Evolutionary conservation across 129 eudicot genomes (phyloP).

Genomic region (Lactuca saligna): DNA sequence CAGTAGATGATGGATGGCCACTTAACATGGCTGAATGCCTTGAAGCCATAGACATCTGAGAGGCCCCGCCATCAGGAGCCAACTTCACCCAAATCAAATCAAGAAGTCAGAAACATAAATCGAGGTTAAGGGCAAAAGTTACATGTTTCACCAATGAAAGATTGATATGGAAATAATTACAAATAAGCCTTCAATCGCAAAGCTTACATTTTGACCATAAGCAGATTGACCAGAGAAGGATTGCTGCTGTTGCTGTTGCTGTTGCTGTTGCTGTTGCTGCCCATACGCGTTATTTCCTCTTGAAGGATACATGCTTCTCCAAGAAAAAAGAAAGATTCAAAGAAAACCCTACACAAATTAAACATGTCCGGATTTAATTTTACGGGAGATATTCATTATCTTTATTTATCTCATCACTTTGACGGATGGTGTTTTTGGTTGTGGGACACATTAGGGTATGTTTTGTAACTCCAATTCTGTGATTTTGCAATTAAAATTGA

Average conservation of each 20-base stretch:
- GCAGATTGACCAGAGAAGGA: conserved; percentile 72
- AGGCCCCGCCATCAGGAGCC: conserved; percentile 52
- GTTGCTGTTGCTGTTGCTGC: conserved; percentile 45
- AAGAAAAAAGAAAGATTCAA: neutral
- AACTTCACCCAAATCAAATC: conserved; percentile 38
- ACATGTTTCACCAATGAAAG: conserved; percentile 9
- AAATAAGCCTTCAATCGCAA: neutral
- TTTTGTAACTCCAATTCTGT: conserved; percentile 4
- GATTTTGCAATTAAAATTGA: conserved; percentile 4
- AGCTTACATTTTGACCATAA: conserved; percentile 63
- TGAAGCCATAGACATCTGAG: conserved; percentile 54
- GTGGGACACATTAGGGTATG: neutral
- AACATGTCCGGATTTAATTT: conserved; percentile 6
- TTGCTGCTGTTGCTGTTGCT: conserved; percentile 35
- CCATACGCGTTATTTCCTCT: conserved; percentile 70
- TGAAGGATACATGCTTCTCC: conserved; percentile 61
- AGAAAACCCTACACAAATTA: conserved; percentile 1
- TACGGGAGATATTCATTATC: neutral
- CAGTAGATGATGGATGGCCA: conserved; percentile 59
- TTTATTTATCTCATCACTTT: neutral
- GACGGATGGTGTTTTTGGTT: neutral
- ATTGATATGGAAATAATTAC: neutral
- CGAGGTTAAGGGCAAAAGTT: conserved; percentile 15
- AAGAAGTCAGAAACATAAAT: conserved; percentile 14
- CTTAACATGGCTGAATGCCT: conserved; percentile 67